Conservation (phyloP, 495 filamentous ascomycete genomes). For the Cenococcum geophilum region DNA sequence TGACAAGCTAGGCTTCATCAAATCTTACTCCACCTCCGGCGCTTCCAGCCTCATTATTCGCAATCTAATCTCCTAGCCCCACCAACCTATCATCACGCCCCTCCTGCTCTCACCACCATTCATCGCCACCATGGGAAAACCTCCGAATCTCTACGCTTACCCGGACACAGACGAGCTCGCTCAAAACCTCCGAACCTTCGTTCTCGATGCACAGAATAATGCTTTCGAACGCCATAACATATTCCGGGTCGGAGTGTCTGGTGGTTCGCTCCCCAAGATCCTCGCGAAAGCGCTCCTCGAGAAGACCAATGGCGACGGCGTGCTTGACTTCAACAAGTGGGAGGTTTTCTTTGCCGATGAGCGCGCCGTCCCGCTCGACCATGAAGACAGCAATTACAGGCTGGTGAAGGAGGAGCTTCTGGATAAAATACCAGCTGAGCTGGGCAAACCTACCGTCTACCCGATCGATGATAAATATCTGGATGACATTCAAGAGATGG, state of each 20-base stretch:
- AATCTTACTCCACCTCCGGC: background rate
- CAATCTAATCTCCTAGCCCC: background rate
- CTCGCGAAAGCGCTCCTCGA: constrained; percentile 76
- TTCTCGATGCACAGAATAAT: constrained; percentile 70
- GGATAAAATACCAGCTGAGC: constrained; percentile 67
- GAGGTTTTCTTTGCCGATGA: constrained; percentile 98
- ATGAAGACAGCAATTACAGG: constrained; percentile 89
- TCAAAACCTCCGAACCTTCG: constrained; percentile 66
- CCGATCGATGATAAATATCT: constrained; percentile 67
- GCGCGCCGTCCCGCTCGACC: constrained; percentile 83
- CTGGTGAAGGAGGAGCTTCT: constrained; percentile 82
- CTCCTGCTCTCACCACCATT: background rate
- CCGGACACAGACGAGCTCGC: constrained; percentile 60
- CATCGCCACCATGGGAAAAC: constrained; percentile 54
- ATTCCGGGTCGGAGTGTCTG: constrained; percentile 90
- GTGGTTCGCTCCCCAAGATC: constrained; percentile 83
- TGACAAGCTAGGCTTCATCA: background rate
- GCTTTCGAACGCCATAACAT: constrained; percentile 69
- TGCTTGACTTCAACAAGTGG: constrained; percentile 76
- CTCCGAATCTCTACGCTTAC: constrained; percentile 84
- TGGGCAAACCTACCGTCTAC: constrained; percentile 63
- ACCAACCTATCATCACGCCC: background rate
- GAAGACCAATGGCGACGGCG: constrained; percentile 49
- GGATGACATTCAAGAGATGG: constrained; percentile 82
- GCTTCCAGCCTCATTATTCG: background rate